A percentile compares a stretch with the other conserved stretches of the same genome.
phyloP scores from a whole-genome alignment of 2,329 filamentous ascomycete species.

The Chaetoscypha palmicola region DNA sequence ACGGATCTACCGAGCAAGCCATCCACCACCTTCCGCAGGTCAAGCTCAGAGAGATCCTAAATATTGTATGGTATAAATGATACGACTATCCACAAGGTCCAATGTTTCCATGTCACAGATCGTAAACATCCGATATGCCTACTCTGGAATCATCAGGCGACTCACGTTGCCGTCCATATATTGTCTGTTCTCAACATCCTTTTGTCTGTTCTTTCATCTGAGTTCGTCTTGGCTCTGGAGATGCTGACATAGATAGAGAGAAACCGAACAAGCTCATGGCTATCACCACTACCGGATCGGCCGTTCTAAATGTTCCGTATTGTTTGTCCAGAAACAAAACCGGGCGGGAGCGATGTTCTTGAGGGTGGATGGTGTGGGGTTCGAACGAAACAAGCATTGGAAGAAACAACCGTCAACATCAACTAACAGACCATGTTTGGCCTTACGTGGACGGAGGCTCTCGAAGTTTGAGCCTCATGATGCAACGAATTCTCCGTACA shows the following conservation, averaged over 20 bases:
- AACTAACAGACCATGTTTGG: conserved; percentile 11
- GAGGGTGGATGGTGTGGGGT: conserved; percentile 2
- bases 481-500: background rate
- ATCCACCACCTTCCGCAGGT: too few relatives aligned
- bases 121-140: background rate
- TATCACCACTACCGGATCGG: background rate
- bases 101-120: background rate
- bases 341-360: conserved; percentile 1
- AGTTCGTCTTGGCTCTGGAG: too few relatives aligned
- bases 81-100: too few relatives aligned
- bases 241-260: too few relatives aligned
- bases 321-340: background rate
- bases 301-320: background rate
- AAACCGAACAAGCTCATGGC: too few relatives aligned
- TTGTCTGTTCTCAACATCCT: background rate
- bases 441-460: conserved; percentile 2
- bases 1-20: too few relatives aligned
- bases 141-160: background rate
- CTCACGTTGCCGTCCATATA: background rate
- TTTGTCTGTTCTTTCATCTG: background rate
- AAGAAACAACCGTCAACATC: conserved; percentile 1
- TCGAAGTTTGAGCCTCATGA: background rate
- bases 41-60: too few relatives aligned
- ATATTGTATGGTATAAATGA: too few relatives aligned
- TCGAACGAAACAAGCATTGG: conserved; percentile 10